Percentiles rank a stretch among this genome's conserved stretches.
phyloP scores from a whole-genome alignment of 306 rosid genomes.

The Pterocarpus macrocarpus region DNA sequence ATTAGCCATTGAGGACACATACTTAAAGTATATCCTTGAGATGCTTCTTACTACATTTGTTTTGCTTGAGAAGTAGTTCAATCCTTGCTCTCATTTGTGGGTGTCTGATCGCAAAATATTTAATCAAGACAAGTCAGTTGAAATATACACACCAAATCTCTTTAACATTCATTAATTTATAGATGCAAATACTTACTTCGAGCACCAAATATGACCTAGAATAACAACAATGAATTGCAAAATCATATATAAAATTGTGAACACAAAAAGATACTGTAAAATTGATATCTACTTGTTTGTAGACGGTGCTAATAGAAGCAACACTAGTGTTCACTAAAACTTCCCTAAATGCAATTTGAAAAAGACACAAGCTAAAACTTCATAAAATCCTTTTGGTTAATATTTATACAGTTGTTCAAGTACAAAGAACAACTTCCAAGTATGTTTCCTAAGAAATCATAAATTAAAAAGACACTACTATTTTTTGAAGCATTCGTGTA shows the following conservation, averaged over 20 bases:
- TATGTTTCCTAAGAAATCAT: too few relatives aligned
- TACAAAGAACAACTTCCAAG: too few relatives aligned
- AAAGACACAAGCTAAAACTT: slow-evolving; percentile 9
- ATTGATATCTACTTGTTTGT: slow-evolving; percentile 9
- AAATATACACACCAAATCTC: slow-evolving; percentile 7
- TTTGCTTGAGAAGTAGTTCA: slow-evolving; percentile 43
- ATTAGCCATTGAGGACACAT: too few relatives aligned
- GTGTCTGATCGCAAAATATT: slow-evolving; percentile 61
- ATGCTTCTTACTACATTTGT: too few relatives aligned
- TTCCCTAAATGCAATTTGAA: slow-evolving; percentile 21
- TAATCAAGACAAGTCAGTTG: slow-evolving; percentile 32
- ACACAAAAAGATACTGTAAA: slow-evolving; percentile 45
- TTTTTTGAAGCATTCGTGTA: background rate
- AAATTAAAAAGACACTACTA: background rate
- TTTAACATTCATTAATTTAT: too few relatives aligned
- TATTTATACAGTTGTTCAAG: too few relatives aligned
- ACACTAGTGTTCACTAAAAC: background rate
- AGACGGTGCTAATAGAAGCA: slow-evolving; percentile 27
- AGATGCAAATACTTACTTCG: too few relatives aligned
- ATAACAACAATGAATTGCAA: too few relatives aligned
- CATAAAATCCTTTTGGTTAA: background rate
- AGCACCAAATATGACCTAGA: too few relatives aligned
- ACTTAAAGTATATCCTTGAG: too few relatives aligned
- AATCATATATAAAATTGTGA: too few relatives aligned
- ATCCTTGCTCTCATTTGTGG: slow-evolving; percentile 84